Evolutionary conservation across 2,329 filamentous ascomycete species (phyloP), one percentile per base, ranked within the genome.

Genomic region (Xylariaceae sp.): DNA sequence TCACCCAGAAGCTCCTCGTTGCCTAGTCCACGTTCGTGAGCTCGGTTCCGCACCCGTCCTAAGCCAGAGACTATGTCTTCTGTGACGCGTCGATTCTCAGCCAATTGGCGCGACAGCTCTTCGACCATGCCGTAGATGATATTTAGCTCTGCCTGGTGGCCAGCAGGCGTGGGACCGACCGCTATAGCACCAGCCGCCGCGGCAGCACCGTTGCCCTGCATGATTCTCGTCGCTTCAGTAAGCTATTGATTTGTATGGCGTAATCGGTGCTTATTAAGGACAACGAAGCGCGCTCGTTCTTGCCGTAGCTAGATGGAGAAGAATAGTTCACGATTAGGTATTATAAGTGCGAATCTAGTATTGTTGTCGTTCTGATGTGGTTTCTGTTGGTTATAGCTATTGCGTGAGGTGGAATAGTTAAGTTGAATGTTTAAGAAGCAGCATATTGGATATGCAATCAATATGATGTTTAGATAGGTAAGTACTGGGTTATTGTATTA

Each of bases 41-140:
- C 84, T 39, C 77, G 78, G 62, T 77, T 80, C 53, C 84, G 81
- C 59, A 88, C 82, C 52, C 79, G 77, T 23, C 85, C 85, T 35
- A 87, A 76, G 33, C 82, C 82, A n/a, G 75, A 77, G 43, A 87
- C 82, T 40, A 88, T 85, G 21, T 85, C 81, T 59, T 85, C 81
- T n/a, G 83, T 81, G 30, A 81, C 79, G 35, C 79, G 76, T 60
- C 82, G 77, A 67, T 85, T 86, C 45, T 85, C 82, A 10, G 83
- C 79, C 24, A 87, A 75, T 65, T 86, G 82, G 27, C 81, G 79
- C 63, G 83, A 85, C 41, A 87, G 75, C 66, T 86, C 83, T 64
- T 88, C 85, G 9, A 88, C 84, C 81, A 87, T 84, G 60, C 77
- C 76, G 66, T 87, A 86, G 65, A 88, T 85, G 70, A 85, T 84